Evolutionary conservation across 257 asterid species (phyloP).

Genomic region (Solanum okadae): DNA sequence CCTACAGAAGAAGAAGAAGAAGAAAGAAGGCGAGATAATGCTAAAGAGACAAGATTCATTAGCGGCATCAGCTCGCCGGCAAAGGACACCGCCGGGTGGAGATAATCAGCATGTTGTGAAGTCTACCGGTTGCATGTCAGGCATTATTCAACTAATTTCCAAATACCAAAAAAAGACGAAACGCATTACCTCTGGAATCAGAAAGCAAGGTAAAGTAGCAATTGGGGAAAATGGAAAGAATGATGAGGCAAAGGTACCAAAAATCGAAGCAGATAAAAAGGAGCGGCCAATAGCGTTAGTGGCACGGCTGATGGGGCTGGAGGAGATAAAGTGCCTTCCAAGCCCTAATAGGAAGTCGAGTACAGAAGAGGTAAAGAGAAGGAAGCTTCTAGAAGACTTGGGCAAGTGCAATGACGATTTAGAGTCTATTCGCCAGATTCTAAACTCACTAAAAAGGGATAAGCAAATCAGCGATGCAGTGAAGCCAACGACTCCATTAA

Average conservation of each 20-base stretch:
- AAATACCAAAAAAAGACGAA: conserved; percentile 46
- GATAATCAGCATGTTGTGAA: conserved; percentile 47
- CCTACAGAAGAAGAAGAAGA: not conserved
- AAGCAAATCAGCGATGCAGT: not conserved
- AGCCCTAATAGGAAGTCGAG: not conserved
- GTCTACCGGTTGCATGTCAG: conserved; percentile 78
- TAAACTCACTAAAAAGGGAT: conserved; percentile 28
- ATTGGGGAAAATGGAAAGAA: not conserved
- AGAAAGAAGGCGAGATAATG: conserved; percentile 6
- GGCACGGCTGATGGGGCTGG: conserved; percentile 74
- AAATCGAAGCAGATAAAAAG: conserved; percentile 31
- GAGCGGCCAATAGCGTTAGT: conserved; percentile 31
- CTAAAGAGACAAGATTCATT: conserved; percentile 70
- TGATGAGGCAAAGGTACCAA: conserved; percentile 1
- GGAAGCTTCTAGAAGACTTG: conserved; percentile 49
- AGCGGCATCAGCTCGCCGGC: conserved; percentile 55
- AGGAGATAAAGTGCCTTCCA: conserved; percentile 9
- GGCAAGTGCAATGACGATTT: conserved; percentile 79
- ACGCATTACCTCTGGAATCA: conserved; percentile 57
- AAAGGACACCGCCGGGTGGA: conserved; percentile 3
- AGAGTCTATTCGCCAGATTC: conserved; percentile 60
- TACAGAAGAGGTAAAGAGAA: conserved; percentile 36
- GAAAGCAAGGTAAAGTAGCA: conserved; percentile 29
- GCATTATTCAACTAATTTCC: conserved; percentile 61
- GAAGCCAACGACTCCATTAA: not conserved